These are phyloP conservation scores for Haplographium delicatum DNA, from an alignment of 495 filamentous ascomycete genomes.

Conservation along the genomic window DNA sequence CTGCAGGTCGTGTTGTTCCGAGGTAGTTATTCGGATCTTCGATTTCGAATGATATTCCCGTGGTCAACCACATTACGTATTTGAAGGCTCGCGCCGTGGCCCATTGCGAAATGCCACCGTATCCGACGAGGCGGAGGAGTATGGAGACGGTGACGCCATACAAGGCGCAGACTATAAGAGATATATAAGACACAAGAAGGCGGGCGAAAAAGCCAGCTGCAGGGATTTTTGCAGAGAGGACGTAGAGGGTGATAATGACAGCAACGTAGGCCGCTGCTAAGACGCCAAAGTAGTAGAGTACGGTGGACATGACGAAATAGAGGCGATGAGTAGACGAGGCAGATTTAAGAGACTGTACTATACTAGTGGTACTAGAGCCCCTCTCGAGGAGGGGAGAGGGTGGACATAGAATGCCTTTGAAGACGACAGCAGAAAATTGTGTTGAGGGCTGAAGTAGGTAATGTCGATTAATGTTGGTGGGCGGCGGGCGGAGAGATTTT, in stretches of 20 bases:
- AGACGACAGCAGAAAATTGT: not conserved
- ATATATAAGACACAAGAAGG: conserved; percentile 63
- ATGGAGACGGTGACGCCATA: conserved; percentile 79
- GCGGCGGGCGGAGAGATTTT: not conserved
- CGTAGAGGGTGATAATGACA: conserved; percentile 55
- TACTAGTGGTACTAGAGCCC: conserved; percentile 6
- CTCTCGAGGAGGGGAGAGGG: conserved; percentile 20
- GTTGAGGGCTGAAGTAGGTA: not conserved
- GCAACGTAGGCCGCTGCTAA: conserved; percentile 53
- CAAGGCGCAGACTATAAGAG: conserved; percentile 56
- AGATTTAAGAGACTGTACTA: not conserved
- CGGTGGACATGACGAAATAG: conserved; percentile 19
- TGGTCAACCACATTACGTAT: conserved; percentile 66
- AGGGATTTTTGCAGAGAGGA: conserved; percentile 48
- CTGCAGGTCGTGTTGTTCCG: conserved; percentile 64
- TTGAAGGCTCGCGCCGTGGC: conserved; percentile 77
- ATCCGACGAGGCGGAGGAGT: conserved; percentile 62
- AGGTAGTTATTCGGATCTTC: conserved; percentile 62
- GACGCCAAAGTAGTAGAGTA: conserved; percentile 42
- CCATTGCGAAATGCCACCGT: conserved; percentile 78
- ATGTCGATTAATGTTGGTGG: not conserved
- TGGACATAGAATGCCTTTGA: conserved; percentile 12
- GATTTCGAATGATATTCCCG: conserved; percentile 76
- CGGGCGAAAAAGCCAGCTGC: conserved; percentile 66
- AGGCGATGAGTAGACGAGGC: not conserved